Evolutionary conservation across 2,329 filamentous ascomycete genomes (phyloP), one percentile per base, ranked within the genome.

Genomic region (Hymenoscyphus fructigenus): DNA sequence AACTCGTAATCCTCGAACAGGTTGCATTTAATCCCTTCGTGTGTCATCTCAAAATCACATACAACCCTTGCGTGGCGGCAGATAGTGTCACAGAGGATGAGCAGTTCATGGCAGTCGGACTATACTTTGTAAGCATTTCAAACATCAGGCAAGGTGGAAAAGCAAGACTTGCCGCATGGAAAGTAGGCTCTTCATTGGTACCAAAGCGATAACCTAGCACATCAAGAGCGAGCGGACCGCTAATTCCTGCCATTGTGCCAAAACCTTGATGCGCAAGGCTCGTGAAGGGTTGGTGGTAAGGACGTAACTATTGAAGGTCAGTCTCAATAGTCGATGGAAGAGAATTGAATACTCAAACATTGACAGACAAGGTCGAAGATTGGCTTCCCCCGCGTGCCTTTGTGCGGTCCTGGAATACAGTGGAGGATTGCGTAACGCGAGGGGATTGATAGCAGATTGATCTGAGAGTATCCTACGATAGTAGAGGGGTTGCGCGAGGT

Each of bases 101-200:
- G 41, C 20, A 47, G 17, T n/a, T 47, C 41, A 47, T 47, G 41
- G 41, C 41, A 9, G 41, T 47, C 41, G 41, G 41, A 47, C 41
- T 47, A 23, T 47, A 47, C 41, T 47, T 47, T 47, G 41, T 47
- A 47, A 47, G 41, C 17, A 47, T 47, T 47, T 47, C n/a, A 47
- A 23, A 47, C 41, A 6, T 47, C 3, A 47, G 41, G 14, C 38
- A 44, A 44, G 14, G 38, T 17, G 38, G 38, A 44, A 44, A 44
- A 44, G 38, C 14, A 44, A 47, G 41, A 47, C 41, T 47, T 23
- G 10, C 41, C n/a, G n/a, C 41, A 47, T 47, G 17, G 41, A 47
- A 47, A 47, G 41, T 47, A 47, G 41, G 41, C 41, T 47, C 41
- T 47, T n/a, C 5, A 47, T 47, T 10, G n/a, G 41, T 20, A 47